Evolutionary conservation across 2,329 filamentous ascomycete genomes (phyloP).

Genomic region (Claviceps pusilla): DNA sequence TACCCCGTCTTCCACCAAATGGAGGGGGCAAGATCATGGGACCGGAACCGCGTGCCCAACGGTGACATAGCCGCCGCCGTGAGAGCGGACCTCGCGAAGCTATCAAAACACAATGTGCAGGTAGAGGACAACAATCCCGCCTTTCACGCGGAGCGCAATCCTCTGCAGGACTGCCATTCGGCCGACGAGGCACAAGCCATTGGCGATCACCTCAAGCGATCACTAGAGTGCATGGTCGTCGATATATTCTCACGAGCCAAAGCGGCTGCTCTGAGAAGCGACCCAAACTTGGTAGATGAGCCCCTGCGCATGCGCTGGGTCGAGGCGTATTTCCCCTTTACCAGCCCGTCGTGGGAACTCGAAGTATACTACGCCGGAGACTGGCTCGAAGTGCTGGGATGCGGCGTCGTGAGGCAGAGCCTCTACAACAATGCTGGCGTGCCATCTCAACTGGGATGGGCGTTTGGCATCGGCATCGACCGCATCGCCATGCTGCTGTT

Average conservation of each 20-base stretch:
- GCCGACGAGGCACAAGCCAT: slow-evolving; percentile 69
- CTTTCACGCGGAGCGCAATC: slow-evolving; percentile 64
- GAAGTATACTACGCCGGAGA: slow-evolving; percentile 89
- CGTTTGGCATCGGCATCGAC: slow-evolving; percentile 87
- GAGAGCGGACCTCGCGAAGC: slow-evolving; percentile 50
- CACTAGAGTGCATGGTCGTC: slow-evolving; percentile 76
- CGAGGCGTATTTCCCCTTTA: slow-evolving; percentile 95
- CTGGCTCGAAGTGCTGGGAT: slow-evolving; percentile 94
- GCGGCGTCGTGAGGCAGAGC: slow-evolving; percentile 72
- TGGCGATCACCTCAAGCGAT: slow-evolving; percentile 71
- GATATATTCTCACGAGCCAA: slow-evolving; percentile 73
- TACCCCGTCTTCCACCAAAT: slow-evolving; percentile 98
- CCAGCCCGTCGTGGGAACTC: slow-evolving; percentile 86
- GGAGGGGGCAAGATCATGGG: slow-evolving; percentile 88
- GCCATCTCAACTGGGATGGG: slow-evolving; percentile 71
- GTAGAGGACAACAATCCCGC: slow-evolving; percentile 77
- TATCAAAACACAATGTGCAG: slow-evolving; percentile 59
- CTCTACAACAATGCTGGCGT: slow-evolving; percentile 65
- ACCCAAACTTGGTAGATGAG: slow-evolving; percentile 41
- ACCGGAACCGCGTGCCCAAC: slow-evolving; percentile 44
- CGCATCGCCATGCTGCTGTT: slow-evolving; percentile 96
- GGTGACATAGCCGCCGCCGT: slow-evolving; percentile 51
- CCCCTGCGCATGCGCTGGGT: slow-evolving; percentile 84
- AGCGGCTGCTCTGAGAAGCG: slow-evolving; percentile 41
- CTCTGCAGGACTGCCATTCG: slow-evolving; percentile 57